A percentile compares a stretch with the other conserved stretches of the same genome.
Evolutionary conservation across 305 asterid species (phyloP).

Genomic region (Fraxinus greggii): DNA sequence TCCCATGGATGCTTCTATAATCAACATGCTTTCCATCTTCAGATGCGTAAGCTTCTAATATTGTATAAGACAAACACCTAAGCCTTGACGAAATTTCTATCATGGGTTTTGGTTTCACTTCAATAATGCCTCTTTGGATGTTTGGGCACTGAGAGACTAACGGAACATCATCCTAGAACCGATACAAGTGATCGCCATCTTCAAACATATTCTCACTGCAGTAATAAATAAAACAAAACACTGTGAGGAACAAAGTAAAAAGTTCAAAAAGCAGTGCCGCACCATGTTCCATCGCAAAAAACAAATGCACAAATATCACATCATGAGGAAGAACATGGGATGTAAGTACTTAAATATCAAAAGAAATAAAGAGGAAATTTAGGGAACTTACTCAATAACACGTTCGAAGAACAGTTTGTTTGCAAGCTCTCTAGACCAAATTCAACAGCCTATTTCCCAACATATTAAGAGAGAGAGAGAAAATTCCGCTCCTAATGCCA

Average conservation of each 20-base stretch:
- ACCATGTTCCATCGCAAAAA: not conserved
- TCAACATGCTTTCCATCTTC: constrained; percentile 73
- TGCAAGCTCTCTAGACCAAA: constrained; percentile 71
- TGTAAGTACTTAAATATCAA: not conserved
- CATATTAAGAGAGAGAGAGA: constrained; percentile 23
- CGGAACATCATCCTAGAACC: constrained; percentile 84
- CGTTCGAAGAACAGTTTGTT: constrained; percentile 62
- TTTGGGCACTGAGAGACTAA: constrained; percentile 70
- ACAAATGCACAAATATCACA: not conserved
- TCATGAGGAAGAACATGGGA: not conserved
- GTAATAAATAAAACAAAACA: constrained; percentile 22
- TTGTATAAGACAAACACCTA: constrained; percentile 56
- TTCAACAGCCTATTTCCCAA: constrained; percentile 69
- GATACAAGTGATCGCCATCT: constrained; percentile 74
- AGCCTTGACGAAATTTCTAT: constrained; percentile 72
- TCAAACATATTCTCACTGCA: constrained; percentile 68
- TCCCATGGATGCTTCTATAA: constrained; percentile 79
- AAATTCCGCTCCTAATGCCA: not conserved
- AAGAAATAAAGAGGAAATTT: constrained; percentile 8
- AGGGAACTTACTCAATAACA: constrained; percentile 68
- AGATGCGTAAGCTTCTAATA: constrained; percentile 77
- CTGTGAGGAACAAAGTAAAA: constrained; percentile 13
- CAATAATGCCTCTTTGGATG: constrained; percentile 76
- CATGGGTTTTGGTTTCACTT: constrained; percentile 74
- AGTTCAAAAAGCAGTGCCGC: not conserved